phyloP scores from a whole-genome alignment of 108 stramenopile genomes.

The Nitzschia putrida region DNA sequence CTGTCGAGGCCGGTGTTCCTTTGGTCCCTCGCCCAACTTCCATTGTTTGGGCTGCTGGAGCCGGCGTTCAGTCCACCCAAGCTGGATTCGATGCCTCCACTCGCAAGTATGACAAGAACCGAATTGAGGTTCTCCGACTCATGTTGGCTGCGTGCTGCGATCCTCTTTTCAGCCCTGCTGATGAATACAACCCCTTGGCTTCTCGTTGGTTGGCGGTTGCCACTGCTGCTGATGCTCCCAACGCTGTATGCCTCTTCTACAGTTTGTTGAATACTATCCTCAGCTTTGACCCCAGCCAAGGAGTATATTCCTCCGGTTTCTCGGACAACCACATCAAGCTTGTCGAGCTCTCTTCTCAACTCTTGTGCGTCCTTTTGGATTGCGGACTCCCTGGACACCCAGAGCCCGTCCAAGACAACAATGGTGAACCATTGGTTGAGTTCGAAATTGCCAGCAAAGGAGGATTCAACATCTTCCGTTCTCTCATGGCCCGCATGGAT shows the following conservation, averaged over 20 bases:
- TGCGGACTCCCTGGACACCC: constrained; percentile 81
- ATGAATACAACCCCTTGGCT: constrained; percentile 88
- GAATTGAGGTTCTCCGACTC: constrained; percentile 92
- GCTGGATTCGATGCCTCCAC: constrained; percentile 48
- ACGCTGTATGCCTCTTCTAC: constrained; percentile 90
- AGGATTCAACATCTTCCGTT: constrained; percentile 91
- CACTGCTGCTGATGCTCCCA: constrained; percentile 89
- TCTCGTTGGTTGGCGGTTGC: constrained; percentile 88
- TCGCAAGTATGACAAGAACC: constrained; percentile 89
- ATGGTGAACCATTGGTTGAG: constrained; percentile 65
- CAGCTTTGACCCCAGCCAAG: constrained; percentile 73
- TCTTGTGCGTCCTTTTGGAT: constrained; percentile 85
- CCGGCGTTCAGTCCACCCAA: constrained; percentile 53
- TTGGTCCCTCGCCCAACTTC: constrained; percentile 59
- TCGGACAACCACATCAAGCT: constrained; percentile 68
- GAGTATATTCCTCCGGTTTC: constrained; percentile 40
- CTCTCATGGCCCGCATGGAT: constrained; percentile 80
- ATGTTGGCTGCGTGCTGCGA: constrained; percentile 87
- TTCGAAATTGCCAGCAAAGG: constrained; percentile 59
- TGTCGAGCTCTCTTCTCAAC: constrained; percentile 86
- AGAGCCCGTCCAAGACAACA: constrained; percentile 59
- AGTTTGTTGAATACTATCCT: constrained; percentile 90
- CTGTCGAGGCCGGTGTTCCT: constrained; percentile 52
- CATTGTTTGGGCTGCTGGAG: constrained; percentile 78
- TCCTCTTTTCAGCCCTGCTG: constrained; percentile 89